These are phyloP conservation scores for Alloteropsis semialata DNA, from an alignment of 176 grass and related monocot species.

Conservation along the genomic window DNA sequence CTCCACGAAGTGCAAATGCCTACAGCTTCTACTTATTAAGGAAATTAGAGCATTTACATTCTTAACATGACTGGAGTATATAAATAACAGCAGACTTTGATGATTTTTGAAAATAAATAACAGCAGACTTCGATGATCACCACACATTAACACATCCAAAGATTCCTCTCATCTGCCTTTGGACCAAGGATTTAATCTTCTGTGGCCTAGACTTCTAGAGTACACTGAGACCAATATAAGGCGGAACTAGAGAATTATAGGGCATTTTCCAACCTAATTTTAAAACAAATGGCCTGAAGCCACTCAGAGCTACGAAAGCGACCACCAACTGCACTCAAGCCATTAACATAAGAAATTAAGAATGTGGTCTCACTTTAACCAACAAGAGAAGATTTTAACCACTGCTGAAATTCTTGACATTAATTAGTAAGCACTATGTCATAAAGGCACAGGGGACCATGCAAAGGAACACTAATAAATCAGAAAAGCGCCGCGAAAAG, in stretches of 20 bases:
- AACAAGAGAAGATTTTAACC: slow-evolving; percentile 41
- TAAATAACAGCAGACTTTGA: neutral
- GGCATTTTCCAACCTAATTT: neutral
- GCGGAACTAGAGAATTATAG: neutral
- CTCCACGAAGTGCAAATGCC: neutral
- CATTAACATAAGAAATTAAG: slow-evolving; percentile 26
- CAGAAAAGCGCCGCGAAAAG: slow-evolving; percentile 26
- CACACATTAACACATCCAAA: neutral
- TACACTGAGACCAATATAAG: neutral
- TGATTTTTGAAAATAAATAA: too few species aligned
- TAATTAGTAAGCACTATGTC: slow-evolving; percentile 32
- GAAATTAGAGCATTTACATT: neutral
- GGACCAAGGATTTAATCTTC: neutral
- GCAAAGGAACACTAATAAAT: slow-evolving; percentile 29
- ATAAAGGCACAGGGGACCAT: slow-evolving; percentile 35
- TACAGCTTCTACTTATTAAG: neutral
- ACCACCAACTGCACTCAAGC: slow-evolving; percentile 16
- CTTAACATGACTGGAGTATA: neutral
- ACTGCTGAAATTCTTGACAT: slow-evolving; percentile 30
- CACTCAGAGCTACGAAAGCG: slow-evolving; percentile 20
- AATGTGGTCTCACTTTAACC: slow-evolving; percentile 37
- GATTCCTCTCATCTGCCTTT: neutral
- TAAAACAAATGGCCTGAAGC: slow-evolving; percentile 18
- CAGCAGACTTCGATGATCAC: too few species aligned
- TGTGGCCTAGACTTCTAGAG: neutral